phyloP scores from a whole-genome alignment of 768 basidiomycete genomes.

The Lactarius vividus region DNA sequence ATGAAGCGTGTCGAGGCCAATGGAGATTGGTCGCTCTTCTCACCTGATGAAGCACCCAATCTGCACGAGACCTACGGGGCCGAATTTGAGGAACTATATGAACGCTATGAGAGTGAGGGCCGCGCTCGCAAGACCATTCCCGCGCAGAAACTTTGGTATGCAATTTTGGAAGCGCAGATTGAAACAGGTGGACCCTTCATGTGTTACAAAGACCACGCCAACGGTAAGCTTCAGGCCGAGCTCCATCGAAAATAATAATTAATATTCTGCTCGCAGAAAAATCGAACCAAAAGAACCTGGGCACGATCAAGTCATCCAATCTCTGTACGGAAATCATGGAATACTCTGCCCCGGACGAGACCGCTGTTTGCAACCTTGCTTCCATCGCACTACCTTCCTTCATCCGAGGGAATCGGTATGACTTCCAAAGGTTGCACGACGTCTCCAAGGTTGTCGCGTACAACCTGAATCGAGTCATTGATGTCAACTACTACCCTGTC shows the following conservation, averaged over 20 bases:
- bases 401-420: conserved; percentile 76
- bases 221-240: conserved; percentile 51
- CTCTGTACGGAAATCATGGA: conserved; percentile 99
- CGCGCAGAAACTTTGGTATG: conserved; percentile 99
- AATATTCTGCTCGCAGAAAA: conserved; percentile 54
- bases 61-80: conserved; percentile 85
- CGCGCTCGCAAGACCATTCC: conserved; percentile 79
- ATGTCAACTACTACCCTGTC: conserved; percentile 93
- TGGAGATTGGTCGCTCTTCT: conserved; percentile 94
- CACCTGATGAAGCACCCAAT: conserved; percentile 93
- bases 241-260: conserved; percentile 1
- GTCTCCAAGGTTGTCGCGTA: conserved; percentile 89
- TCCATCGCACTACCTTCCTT: conserved; percentile 94
- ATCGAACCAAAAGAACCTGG: conserved; percentile 97
- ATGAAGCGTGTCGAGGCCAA: conserved; percentile 96
- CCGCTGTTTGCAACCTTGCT: conserved; percentile 97
- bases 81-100: conserved; percentile 85
- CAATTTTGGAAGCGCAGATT: conserved; percentile 93
- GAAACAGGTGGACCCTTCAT: conserved; percentile 99
- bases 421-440: conserved; percentile 94
- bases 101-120: conserved; percentile 87
- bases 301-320: conserved; percentile 99
- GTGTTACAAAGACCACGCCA: conserved; percentile 96
- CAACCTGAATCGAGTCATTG: conserved; percentile 95
- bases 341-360: conserved; percentile 96